phyloP scores from a whole-genome alignment of 345 rosid species.

The Citrus cavaleriei region DNA sequence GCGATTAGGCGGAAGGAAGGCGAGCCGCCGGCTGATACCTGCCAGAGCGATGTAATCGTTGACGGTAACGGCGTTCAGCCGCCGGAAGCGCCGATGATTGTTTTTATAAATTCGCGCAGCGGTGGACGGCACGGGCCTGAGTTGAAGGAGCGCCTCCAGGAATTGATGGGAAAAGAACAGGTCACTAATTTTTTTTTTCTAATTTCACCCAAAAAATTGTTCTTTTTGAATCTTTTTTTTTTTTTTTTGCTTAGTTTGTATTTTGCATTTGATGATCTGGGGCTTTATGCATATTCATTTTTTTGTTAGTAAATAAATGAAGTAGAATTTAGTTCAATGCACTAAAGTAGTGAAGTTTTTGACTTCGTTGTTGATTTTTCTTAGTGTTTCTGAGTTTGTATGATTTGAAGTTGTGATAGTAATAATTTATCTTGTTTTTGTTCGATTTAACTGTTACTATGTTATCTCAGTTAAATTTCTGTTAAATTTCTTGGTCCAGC shows the following conservation, averaged over 20 bases:
- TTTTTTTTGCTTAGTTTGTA: not conserved
- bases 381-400: not conserved
- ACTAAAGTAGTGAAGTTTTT: not conserved
- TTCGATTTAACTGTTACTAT: not conserved
- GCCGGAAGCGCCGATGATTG: slow-evolving; percentile 75
- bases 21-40: slow-evolving; percentile 33
- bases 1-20: slow-evolving; percentile 51
- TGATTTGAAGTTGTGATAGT: not conserved
- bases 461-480: not conserved
- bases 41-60: slow-evolving; percentile 3
- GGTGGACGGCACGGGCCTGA: slow-evolving; percentile 84
- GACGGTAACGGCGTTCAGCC: slow-evolving; percentile 9
- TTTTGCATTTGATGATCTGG: not conserved
- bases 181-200: slow-evolving; percentile 18
- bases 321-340: not conserved
- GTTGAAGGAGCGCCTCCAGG: slow-evolving; percentile 64
- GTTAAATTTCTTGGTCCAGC: not conserved
- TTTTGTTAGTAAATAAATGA: not conserved
- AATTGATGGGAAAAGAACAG: slow-evolving; percentile 78
- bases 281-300: not conserved
- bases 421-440: not conserved
- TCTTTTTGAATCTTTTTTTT: not conserved
- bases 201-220: not conserved
- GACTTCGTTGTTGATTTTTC: not conserved
- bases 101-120: slow-evolving; percentile 75